Conservation (phyloP, 352 stramenopile species). For the Pythium coloratum region DNA sequence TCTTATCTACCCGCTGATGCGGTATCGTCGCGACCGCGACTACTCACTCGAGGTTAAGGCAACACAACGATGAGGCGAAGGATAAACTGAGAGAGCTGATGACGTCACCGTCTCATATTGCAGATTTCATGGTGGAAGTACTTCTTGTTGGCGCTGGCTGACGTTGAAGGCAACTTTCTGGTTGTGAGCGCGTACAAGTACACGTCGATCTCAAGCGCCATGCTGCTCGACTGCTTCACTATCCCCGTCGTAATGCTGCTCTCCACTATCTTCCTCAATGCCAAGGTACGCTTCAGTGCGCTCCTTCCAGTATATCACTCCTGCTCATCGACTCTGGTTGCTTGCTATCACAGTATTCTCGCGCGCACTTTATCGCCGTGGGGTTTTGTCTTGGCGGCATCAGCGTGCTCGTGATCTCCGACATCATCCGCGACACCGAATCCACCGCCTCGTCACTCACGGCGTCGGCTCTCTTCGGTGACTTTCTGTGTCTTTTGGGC, state of each 20-base stretch:
- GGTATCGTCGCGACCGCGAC: conserved; percentile 39
- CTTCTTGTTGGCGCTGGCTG: conserved; percentile 88
- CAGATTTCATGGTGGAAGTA: conserved; percentile 88
- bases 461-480: conserved; percentile 76
- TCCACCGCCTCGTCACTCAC: conserved; percentile 20
- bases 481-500: conserved; percentile 90
- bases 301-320: no score
- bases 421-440: conserved; percentile 58
- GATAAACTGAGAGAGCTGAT: no score
- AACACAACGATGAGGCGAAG: no score
- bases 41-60: conserved; percentile 51
- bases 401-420: conserved; percentile 79
- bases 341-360: conserved; percentile 48
- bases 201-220: conserved; percentile 95
- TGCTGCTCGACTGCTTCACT: conserved; percentile 96
- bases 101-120: neutral
- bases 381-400: conserved; percentile 87
- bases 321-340: no score
- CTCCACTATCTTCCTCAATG: conserved; percentile 83
- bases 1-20: conserved; percentile 44
- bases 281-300: conserved; percentile 38
- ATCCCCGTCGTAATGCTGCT: conserved; percentile 96
- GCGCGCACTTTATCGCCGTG: conserved; percentile 73
- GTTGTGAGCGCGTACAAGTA: conserved; percentile 95
- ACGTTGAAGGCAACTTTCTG: conserved; percentile 96